These are phyloP conservation scores for Wickerhamomyces sydowiorum DNA, from an alignment of 805 yeast species.

Conservation along the genomic window DNA sequence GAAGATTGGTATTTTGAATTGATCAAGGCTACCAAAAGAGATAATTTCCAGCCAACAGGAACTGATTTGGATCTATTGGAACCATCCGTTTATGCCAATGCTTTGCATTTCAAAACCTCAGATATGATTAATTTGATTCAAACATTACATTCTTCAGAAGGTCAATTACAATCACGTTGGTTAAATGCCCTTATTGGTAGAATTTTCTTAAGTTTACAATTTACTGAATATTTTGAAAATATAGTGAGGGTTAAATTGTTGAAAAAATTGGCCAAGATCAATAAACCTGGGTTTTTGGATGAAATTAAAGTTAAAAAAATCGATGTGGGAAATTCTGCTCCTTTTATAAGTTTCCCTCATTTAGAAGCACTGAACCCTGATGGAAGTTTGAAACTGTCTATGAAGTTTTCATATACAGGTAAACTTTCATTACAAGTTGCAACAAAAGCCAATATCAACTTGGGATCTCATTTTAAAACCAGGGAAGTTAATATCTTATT, in stretches of 20 bases:
- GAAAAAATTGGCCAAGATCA: conserved; percentile 70
- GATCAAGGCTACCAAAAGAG: conserved; percentile 64
- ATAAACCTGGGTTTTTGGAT: conserved; percentile 83
- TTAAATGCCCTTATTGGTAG: conserved; percentile 84
- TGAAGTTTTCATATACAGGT: conserved; percentile 68
- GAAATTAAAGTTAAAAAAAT: conserved; percentile 71
- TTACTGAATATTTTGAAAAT: conserved; percentile 60
- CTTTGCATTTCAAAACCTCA: conserved; percentile 64
- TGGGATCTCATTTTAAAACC: conserved; percentile 68
- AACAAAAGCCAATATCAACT: conserved; percentile 69
- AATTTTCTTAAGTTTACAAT: conserved; percentile 67
- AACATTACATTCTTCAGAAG: conserved; percentile 74
- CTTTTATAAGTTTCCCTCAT: conserved; percentile 69
- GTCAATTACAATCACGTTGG: conserved; percentile 84
- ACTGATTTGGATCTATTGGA: conserved; percentile 33
- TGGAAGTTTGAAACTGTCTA: conserved; percentile 61
- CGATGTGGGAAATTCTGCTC: conserved; percentile 75
- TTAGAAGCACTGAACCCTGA: conserved; percentile 69
- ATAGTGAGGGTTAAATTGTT: conserved; percentile 54
- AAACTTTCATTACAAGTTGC: conserved; percentile 70
- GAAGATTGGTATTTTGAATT: conserved; percentile 93
- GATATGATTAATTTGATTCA: conserved; percentile 73
- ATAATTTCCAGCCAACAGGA: conserved; percentile 13
- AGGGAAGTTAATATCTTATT: conserved; percentile 72
- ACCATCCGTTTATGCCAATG: conserved; percentile 62